Conservation (phyloP, 2,329 filamentous ascomycete genomes). For the Dothistroma septosporum region DNA sequence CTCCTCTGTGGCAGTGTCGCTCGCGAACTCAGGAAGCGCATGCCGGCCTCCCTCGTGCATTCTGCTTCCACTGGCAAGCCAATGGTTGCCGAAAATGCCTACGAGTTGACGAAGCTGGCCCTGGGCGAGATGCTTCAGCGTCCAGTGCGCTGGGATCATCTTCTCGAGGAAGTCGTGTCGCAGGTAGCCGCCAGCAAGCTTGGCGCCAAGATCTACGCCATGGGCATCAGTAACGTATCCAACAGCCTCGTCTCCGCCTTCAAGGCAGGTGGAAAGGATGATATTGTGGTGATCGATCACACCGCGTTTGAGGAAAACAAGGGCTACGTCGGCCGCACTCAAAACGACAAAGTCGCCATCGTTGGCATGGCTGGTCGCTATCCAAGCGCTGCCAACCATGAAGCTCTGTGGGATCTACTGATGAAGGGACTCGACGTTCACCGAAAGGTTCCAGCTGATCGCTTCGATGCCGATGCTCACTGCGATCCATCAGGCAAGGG, state of each 20-base stretch:
- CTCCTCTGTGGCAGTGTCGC: conserved; percentile 45
- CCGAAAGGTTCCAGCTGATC: conserved; percentile 61
- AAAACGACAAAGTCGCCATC: conserved; percentile 72
- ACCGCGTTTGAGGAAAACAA: conserved; percentile 40
- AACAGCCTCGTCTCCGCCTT: conserved; percentile 54
- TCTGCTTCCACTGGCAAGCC: conserved; percentile 47
- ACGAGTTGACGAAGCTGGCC: conserved; percentile 43
- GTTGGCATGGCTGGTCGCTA: conserved; percentile 78
- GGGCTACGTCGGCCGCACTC: conserved; percentile 41
- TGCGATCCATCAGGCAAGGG: conserved; percentile 67
- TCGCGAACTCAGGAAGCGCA: conserved; percentile 41
- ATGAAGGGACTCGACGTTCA: conserved; percentile 72
- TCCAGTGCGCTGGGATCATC: conserved; percentile 48
- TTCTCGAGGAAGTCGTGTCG: conserved; percentile 47
- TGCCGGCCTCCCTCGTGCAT: conserved; percentile 44
- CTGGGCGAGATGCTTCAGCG: conserved; percentile 45
- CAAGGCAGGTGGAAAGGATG: conserved; percentile 48
- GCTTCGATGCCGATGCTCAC: conserved; percentile 70
- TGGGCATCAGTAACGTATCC: conserved; percentile 52
- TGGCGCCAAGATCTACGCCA: conserved; percentile 45
- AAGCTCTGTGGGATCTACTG: conserved; percentile 71
- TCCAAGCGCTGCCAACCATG: conserved; percentile 66
- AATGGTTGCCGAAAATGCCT: conserved; percentile 43
- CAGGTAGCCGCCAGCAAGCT: conserved; percentile 43
- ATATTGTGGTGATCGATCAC: conserved; percentile 43